Evolutionary conservation across 129 eudicot genomes (phyloP).

Genomic region (Chrysanthemum makinoi): DNA sequence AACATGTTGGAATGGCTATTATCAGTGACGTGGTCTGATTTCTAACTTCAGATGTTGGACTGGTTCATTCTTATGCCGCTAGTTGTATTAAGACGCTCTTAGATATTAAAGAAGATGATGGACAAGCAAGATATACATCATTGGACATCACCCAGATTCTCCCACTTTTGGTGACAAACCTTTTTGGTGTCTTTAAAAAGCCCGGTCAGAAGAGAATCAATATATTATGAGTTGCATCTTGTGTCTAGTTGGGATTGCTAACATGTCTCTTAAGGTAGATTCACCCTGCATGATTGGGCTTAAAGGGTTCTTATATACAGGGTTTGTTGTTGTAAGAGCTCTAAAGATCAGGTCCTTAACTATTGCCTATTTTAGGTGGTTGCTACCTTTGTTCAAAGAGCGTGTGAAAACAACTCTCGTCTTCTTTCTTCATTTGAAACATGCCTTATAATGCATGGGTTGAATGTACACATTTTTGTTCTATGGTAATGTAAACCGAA

Average conservation of each 20-base stretch:
- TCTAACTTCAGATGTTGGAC: slow-evolving; percentile 68
- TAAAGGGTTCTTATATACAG: slow-evolving; percentile 51
- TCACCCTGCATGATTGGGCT: slow-evolving; percentile 67
- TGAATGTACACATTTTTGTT: too few relatives aligned
- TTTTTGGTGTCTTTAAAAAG: slow-evolving; percentile 72
- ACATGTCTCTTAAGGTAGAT: slow-evolving; percentile 66
- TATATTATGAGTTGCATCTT: slow-evolving; percentile 93
- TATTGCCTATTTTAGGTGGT: slow-evolving; percentile 84
- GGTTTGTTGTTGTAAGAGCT: slow-evolving; percentile 67
- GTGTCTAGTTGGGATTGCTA: slow-evolving; percentile 89
- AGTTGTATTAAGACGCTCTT: slow-evolving; percentile 85
- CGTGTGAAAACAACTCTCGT: slow-evolving; percentile 65
- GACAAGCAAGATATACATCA: slow-evolving; percentile 65
- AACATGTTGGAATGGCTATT: slow-evolving; percentile 62
- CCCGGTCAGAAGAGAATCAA: slow-evolving; percentile 86
- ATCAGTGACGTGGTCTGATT: slow-evolving; percentile 77
- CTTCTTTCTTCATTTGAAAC: slow-evolving; percentile 73
- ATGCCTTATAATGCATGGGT: slow-evolving; percentile 27
- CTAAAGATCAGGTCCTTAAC: slow-evolving; percentile 73
- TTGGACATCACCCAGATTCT: slow-evolving; percentile 65
- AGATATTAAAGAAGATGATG: slow-evolving; percentile 76
- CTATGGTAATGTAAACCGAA: too few relatives aligned
- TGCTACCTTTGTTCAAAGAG: slow-evolving; percentile 78
- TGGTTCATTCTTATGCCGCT: slow-evolving; percentile 95
- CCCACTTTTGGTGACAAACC: slow-evolving; percentile 74